These are phyloP conservation scores for Dioscorea dumetorum DNA, from an alignment of 106 monocot species.

Conservation along the genomic window DNA sequence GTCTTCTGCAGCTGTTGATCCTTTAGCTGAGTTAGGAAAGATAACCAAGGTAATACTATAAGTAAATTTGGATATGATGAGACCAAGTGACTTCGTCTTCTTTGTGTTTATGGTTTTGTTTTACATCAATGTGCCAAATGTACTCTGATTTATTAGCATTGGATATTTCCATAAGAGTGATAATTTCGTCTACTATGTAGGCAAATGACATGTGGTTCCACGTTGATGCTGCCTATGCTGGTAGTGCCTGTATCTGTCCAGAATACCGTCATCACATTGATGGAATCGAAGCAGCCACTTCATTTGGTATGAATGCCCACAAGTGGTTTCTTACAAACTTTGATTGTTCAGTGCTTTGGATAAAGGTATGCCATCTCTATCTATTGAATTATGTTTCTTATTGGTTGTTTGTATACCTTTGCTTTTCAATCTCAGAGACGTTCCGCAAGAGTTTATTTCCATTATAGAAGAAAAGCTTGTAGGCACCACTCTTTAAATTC, in stretches of 20 bases:
- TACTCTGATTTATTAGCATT: too few species aligned
- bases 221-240: conserved; percentile 94
- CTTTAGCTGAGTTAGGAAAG: conserved; percentile 53
- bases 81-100: too few species aligned
- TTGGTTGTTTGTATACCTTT: too few species aligned
- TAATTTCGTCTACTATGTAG: conserved; percentile 18
- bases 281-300: conserved; percentile 86
- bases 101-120: too few species aligned
- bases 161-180: too few species aligned
- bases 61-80: neutral
- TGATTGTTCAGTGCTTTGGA: conserved; percentile 90
- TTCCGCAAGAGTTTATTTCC: too few species aligned
- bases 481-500: too few species aligned
- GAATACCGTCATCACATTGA: conserved; percentile 69
- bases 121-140: too few species aligned
- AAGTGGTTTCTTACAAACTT: conserved; percentile 96
- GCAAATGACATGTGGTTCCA: conserved; percentile 63
- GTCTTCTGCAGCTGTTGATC: conserved; percentile 85
- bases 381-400: too few species aligned
- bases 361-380: conserved; percentile 46
- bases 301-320: conserved; percentile 89
- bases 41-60: conserved; percentile 44
- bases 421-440: too few species aligned
- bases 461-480: too few species aligned
- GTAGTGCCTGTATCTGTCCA: conserved; percentile 92